Base-by-base conservation (phyloP, 257 asterid species). In the Asclepias syriaca region DNA sequence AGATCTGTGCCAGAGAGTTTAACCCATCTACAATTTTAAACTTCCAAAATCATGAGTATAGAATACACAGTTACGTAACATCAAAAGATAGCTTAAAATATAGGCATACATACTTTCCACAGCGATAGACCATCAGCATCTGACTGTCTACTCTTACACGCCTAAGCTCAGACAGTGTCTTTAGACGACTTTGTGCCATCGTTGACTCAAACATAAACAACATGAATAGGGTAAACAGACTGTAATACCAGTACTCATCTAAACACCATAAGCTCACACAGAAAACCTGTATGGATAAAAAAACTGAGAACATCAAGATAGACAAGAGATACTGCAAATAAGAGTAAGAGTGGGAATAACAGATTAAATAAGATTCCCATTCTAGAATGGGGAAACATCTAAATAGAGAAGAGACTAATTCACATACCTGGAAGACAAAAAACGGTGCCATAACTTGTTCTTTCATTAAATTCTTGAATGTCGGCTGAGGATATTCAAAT, bases 251-350 rank as follows among this genome's bases (percentile, higher is more conserved):
- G 75, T 77, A 95, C 74, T 90, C 98, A 79, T 95, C 99, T 86
- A 95, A 85, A 85, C 98, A 95, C 98, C 99, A 95, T 27, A 94
- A 81, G 72, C 97, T 96, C 81, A 94, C 99, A 78, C 99, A 94
- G 78, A 94, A 94, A 69, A 94, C 99, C 99, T 94, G 74, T 74
- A 86, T 71, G 80, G 75, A 65, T 32, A 68, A 65, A 78, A 72
- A 78, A 60, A 66, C 69, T 73, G 46, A 78, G 48, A 66, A 51
- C 60, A 66, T 59, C 68, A 54, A 58, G 77, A 68, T 50, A 51
- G 21, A n/a, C 32, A 39, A 37, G 16, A 67, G 29, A 49, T 0
- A 65, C 14, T n/a, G 58, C 48, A 72, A 70, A 56, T 37, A 64
- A 22, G 59, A 40, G 79, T 27, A 66, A 18, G 55, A 22, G 70